A percentile compares a stretch with the other conserved stretches of the same genome.
phyloP scores from a whole-genome alignment of 1,284 basidiomycete species.

The Ceratobasidium sp. region DNA sequence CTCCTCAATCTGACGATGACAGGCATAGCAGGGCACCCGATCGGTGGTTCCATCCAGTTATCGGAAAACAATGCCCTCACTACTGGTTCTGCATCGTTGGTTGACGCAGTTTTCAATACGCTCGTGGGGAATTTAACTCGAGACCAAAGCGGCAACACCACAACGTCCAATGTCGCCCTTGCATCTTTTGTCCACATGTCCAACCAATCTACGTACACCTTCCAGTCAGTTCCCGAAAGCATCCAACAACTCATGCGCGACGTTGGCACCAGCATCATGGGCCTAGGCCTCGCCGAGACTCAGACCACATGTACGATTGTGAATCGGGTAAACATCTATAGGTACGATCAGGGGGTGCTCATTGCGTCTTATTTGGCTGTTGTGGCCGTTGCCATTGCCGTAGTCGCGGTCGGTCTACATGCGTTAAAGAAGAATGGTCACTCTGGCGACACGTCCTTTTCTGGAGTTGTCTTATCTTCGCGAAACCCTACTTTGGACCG shows the following conservation, averaged over 20 bases:
- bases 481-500: conserved; percentile 41
- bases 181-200: conserved; percentile 13
- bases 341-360: conserved; percentile 20
- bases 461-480: conserved; percentile 26
- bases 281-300: neutral
- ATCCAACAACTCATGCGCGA: conserved; percentile 34
- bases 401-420: conserved; percentile 13
- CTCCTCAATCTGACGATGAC: conserved; percentile 31
- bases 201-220: conserved; percentile 22
- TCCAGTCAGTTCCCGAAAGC: conserved; percentile 2
- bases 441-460: conserved; percentile 34
- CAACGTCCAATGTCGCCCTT: conserved; percentile 15
- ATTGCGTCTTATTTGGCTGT: conserved; percentile 10
- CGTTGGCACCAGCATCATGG: conserved; percentile 9
- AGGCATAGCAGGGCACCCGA: conserved; percentile 11
- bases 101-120: conserved; percentile 26
- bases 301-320: conserved; percentile 19
- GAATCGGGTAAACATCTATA: conserved; percentile 16
- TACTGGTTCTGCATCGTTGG: conserved; percentile 26
- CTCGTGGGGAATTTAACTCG: conserved; percentile 16
- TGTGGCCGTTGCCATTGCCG: neutral
- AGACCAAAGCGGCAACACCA: conserved; percentile 12
- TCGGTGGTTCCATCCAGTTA: conserved; percentile 22
- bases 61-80: neutral
- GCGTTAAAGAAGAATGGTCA: conserved; percentile 38